Percentiles rank a stretch among this genome's conserved stretches.
phyloP scores from a whole-genome alignment of 1,284 basidiomycete species.

The Ganoderma lingzhi region DNA sequence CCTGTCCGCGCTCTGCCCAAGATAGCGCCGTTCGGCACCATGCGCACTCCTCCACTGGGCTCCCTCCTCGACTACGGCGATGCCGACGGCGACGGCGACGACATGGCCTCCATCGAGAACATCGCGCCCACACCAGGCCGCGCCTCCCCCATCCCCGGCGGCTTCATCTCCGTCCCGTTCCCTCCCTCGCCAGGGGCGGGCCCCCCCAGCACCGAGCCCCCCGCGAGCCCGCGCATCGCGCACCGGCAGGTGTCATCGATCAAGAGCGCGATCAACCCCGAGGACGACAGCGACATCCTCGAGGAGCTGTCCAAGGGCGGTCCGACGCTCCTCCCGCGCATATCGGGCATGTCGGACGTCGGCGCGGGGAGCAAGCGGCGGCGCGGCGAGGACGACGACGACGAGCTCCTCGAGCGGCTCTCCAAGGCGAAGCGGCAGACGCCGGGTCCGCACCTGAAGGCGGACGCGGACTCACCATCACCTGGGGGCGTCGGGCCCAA shows the following conservation, averaged over 20 bases:
- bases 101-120: conserved; percentile 33
- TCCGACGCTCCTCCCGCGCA: conserved; percentile 50
- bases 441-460: conserved; percentile 13
- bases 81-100: conserved; percentile 55
- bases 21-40: conserved; percentile 29
- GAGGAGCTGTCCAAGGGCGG: conserved; percentile 58
- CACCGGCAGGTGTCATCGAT: conserved; percentile 51
- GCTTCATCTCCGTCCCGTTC: conserved; percentile 26
- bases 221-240: conserved; percentile 43
- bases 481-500: conserved; percentile 28
- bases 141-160: conserved; percentile 25
- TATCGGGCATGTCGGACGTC: conserved; percentile 50
- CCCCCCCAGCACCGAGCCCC: conserved; percentile 29
- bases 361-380: conserved; percentile 72
- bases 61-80: conserved; percentile 77
- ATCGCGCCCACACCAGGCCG: conserved; percentile 21
- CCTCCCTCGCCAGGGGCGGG: not conserved
- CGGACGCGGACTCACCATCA: conserved; percentile 32
- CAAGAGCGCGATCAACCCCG: conserved; percentile 27
- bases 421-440: conserved; percentile 62
- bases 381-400: conserved; percentile 77
- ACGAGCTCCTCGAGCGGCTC: conserved; percentile 66
- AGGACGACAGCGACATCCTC: conserved; percentile 60
- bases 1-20: conserved; percentile 33
- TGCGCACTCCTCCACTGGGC: conserved; percentile 59